These are phyloP conservation scores for Diaporthe nobilis DNA, from an alignment of 2,329 filamentous ascomycete genomes.

Conservation along the genomic window DNA sequence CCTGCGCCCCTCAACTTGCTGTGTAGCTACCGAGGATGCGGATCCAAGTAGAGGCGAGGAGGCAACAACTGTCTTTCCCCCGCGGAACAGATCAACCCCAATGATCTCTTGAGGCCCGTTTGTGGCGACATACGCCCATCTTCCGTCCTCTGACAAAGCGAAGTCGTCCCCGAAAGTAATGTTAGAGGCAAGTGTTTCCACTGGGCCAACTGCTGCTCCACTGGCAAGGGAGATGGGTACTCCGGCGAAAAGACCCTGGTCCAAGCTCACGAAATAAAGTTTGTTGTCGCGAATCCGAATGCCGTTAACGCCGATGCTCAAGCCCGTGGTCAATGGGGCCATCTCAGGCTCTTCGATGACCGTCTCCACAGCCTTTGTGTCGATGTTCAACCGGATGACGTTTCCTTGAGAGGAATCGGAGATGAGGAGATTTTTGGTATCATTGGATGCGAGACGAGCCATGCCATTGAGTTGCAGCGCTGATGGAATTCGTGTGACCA, in stretches of 20 bases:
- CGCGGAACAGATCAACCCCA: not conserved
- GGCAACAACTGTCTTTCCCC: not conserved
- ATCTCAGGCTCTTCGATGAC: constrained; percentile 1
- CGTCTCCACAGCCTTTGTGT: not conserved
- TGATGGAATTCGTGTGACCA: constrained; percentile 4
- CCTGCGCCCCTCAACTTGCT: not conserved
- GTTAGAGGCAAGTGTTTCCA: not conserved
- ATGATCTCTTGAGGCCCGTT: constrained; percentile 5
- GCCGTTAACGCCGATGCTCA: constrained; percentile 2
- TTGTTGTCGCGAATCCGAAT: not conserved
- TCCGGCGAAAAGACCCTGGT: constrained; percentile 1
- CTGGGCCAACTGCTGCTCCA: not conserved
- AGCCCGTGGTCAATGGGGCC: not conserved
- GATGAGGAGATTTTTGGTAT: constrained; percentile 4
- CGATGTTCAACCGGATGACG: constrained; percentile 6
- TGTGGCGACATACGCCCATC: constrained; percentile 9
- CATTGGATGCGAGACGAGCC: not conserved
- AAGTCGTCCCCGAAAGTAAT: constrained; percentile 21
- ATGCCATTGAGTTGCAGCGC: constrained; percentile 14
- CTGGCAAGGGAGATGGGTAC: not conserved
- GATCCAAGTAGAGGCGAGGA: constrained; percentile 2
- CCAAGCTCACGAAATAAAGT: constrained; percentile 29
- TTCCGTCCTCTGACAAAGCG: not conserved
- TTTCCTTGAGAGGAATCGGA: not conserved
- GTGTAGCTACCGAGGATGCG: constrained; percentile 1